A percentile compares a stretch with the other conserved stretches of the same genome.
Conservation (phyloP, 164 flowering plant species). For the Magnolia sinica region DNA sequence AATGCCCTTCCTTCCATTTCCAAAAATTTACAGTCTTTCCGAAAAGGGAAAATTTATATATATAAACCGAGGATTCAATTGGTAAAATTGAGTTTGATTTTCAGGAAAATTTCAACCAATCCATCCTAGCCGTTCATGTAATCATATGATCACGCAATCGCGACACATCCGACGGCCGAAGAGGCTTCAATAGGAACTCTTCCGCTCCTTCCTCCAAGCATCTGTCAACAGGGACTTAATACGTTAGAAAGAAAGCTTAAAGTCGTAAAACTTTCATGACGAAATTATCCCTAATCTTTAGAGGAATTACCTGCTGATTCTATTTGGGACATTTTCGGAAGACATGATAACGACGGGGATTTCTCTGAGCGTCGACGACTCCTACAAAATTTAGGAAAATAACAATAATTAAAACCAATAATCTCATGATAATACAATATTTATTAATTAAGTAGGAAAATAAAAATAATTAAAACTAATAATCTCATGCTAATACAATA, state of each 20-base stretch:
- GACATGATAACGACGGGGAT: conserved; percentile 78
- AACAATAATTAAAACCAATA: neutral
- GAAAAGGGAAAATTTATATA: neutral
- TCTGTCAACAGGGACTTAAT: conserved; percentile 19
- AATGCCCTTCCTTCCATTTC: neutral
- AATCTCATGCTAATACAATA: no score
- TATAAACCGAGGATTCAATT: neutral
- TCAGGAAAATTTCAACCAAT: neutral
- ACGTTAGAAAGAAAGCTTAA: no score
- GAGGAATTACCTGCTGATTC: conserved; percentile 46
- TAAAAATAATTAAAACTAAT: neutral
- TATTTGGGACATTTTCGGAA: conserved; percentile 67
- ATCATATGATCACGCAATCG: conserved; percentile 29
- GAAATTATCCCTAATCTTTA: no score
- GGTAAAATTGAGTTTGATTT: neutral
- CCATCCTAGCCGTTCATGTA: neutral
- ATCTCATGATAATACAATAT: no score
- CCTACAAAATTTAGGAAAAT: conserved; percentile 25
- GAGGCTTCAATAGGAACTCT: conserved; percentile 66
- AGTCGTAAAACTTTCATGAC: no score
- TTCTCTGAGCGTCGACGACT: conserved; percentile 53
- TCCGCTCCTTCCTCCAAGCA: conserved; percentile 81
- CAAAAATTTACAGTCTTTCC: neutral
- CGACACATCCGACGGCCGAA: conserved; percentile 57
- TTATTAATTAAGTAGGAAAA: neutral